Conservation (phyloP, 140 eudicot species). For the Anethum foeniculum region DNA sequence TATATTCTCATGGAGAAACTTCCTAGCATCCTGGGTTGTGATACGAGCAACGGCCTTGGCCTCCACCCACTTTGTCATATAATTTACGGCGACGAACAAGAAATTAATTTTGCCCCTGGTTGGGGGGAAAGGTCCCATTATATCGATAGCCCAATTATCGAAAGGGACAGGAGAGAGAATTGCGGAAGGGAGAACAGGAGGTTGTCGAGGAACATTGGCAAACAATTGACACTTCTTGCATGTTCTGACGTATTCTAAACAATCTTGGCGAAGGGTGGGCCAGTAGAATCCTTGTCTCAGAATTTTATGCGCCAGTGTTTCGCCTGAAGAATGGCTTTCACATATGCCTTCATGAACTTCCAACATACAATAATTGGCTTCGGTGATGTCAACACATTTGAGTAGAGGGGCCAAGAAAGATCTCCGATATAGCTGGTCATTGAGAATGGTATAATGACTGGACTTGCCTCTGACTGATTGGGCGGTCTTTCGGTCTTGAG, state of each 20-base stretch:
- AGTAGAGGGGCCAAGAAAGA: background rate
- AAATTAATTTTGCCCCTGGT: background rate
- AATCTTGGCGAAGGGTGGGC: background rate
- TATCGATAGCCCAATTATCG: background rate
- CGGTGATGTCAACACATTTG: background rate
- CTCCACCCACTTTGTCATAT: background rate
- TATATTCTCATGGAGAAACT: background rate
- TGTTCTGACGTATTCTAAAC: accelerated
- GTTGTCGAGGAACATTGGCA: accelerated
- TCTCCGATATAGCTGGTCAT: accelerated
- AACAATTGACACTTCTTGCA: background rate
- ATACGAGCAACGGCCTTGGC: background rate
- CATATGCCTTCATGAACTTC: background rate
- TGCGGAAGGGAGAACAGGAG: background rate
- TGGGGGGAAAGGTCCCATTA: background rate
- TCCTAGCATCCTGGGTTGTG: accelerated
- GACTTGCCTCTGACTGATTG: accelerated
- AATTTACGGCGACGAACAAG: accelerated
- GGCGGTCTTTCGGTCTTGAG: accelerated
- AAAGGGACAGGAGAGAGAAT: background rate
- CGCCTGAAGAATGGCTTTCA: background rate
- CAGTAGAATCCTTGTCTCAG: background rate
- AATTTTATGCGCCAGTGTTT: background rate
- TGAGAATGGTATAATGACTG: accelerated
- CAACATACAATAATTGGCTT: background rate